Evolutionary conservation across 495 filamentous ascomycete species (phyloP), one percentile per base, ranked within the genome.

Genomic region (Annulohypoxylon nitens): DNA sequence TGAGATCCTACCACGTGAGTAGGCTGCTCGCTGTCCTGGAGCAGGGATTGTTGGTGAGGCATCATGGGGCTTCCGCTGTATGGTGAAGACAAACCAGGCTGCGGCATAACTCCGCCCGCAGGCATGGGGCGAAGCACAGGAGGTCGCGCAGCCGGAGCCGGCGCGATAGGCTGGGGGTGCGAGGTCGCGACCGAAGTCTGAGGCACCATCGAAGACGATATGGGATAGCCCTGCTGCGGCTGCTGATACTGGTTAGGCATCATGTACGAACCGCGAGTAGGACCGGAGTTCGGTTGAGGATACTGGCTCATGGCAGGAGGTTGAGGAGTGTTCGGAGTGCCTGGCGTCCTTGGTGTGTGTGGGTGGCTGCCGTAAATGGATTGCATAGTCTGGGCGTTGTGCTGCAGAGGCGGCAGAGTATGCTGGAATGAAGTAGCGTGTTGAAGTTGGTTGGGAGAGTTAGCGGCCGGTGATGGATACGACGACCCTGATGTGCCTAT

Each of bases 1-100:
- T 97, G 94, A 50, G 93, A 95, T 10, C 94, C 94, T 39, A 97
- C 94, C 34, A 97, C 94, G 81, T 97, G 94, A 3, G 92, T 93
- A 2, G 93, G 93, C 71, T 90, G 88, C 10, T 88, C 87, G 26
- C 80, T 75, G 30, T 87, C 83, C 20, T 81, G 80, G 16, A 86
- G 73, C 59, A 84, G 76, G 16, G 75, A 75, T 16, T 81, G 81
- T 59, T 77, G 72, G 26, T 78, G 76, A 61, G 72, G 76, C 78
- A 84, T 85, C 71, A 84, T 76, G 7, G 81, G 81, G 53, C 81
- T 81, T 67, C 85, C 83, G n/a, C 79, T 81, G 74, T 87, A 87
- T 20, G 82, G 83, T 9, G 86, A 84, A 20, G 77, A 78, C 75
- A 87, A 80, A n/a, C 82, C 85, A 12, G 79, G 76, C 78, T 84